These are phyloP conservation scores for Apophysomyces ossiformis DNA, from an alignment of 371 early-diverging fungal species.

Conservation along the genomic window DNA sequence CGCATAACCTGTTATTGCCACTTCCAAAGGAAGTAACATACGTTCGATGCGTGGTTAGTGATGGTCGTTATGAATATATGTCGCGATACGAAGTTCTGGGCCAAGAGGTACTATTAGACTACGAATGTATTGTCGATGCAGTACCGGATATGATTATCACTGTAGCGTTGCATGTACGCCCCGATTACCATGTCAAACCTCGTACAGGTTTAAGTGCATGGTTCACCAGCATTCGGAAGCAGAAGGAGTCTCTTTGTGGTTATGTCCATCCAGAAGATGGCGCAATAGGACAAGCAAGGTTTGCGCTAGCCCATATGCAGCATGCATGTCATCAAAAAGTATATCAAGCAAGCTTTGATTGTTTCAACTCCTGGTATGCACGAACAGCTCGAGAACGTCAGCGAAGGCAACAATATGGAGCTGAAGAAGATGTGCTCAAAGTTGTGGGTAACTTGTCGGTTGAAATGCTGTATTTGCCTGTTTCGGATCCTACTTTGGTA, in stretches of 20 bases:
- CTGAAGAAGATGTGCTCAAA: conserved; percentile 44
- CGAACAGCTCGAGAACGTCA: conserved; percentile 29
- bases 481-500: conserved; percentile 35
- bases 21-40: conserved; percentile 43
- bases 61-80: conserved; percentile 45
- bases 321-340: conserved; percentile 44
- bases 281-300: conserved; percentile 48
- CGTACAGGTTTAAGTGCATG: conserved; percentile 31
- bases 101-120: conserved; percentile 41
- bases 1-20: conserved; percentile 34
- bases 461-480: conserved; percentile 46
- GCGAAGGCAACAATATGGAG: conserved; percentile 38
- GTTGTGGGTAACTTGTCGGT: conserved; percentile 45
- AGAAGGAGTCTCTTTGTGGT: conserved; percentile 42
- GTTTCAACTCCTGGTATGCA: conserved; percentile 51
- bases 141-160: conserved; percentile 48
- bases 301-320: conserved; percentile 49
- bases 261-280: conserved; percentile 53
- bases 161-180: conserved; percentile 51
- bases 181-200: conserved; percentile 50
- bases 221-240: conserved; percentile 37
- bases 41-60: conserved; percentile 42
- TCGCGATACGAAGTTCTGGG: conserved; percentile 38
- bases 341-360: conserved; percentile 42
- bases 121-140: conserved; percentile 49